A percentile compares a stretch with the other conserved stretches of the same genome.
These are phyloP conservation scores for Plasmodium berghei DNA, from an alignment of 169 alveolate genomes.

Conservation along the genomic window DNA sequence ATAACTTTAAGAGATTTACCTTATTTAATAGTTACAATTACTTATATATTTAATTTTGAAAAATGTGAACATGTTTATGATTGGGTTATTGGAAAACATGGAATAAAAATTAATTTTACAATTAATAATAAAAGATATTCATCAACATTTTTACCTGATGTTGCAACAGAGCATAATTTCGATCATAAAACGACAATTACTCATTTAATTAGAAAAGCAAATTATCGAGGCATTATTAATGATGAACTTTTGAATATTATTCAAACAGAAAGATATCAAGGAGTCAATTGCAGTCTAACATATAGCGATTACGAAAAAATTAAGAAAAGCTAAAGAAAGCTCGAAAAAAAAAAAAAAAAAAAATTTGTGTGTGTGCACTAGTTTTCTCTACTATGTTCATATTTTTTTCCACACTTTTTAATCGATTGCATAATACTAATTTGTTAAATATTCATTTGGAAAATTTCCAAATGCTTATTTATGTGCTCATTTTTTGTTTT, in stretches of 20 bases:
- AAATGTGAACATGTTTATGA: constrained; percentile 77
- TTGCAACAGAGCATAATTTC: constrained; percentile 78
- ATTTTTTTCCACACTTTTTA: too few species aligned
- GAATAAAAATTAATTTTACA: constrained; percentile 74
- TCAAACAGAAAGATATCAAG: constrained; percentile 55
- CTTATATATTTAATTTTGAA: constrained; percentile 44
- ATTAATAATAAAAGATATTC: constrained; percentile 70
- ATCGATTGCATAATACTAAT: too few species aligned
- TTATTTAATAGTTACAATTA: constrained; percentile 31
- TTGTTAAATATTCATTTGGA: too few species aligned
- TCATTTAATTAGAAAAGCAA: constrained; percentile 56
- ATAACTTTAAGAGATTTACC: constrained; percentile 44
- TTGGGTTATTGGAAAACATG: constrained; percentile 85
- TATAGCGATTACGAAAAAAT: constrained; percentile 37
- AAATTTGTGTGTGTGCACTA: too few species aligned
- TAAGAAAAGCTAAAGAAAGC: neutral
- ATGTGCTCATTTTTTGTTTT: too few species aligned
- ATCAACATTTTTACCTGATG: constrained; percentile 84
- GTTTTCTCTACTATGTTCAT: too few species aligned
- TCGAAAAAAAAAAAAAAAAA: too few species aligned
- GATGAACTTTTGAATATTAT: constrained; percentile 42
- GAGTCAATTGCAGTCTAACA: constrained; percentile 56
- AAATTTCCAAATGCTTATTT: too few species aligned
- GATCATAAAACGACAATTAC: constrained; percentile 44
- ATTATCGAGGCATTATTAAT: constrained; percentile 47